These are phyloP conservation scores for Yamadazyma taylorii DNA, from an alignment of 1,139 yeast genomes.

Conservation along the genomic window DNA sequence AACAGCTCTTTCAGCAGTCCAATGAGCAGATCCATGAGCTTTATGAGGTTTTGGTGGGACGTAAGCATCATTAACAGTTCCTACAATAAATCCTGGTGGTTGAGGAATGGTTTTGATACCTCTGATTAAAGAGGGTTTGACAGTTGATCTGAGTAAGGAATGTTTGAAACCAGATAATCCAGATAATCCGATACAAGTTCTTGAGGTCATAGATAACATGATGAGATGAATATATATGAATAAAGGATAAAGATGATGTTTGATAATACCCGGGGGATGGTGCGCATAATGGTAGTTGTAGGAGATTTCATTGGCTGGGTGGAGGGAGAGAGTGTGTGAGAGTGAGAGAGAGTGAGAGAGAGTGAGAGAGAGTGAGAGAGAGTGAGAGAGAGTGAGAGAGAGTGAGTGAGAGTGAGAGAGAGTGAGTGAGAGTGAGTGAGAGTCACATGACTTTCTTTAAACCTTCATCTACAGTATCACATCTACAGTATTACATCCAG, in stretches of 20 bases:
- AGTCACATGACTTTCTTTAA: too few species aligned
- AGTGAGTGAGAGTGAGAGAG: too few species aligned
- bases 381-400: too few species aligned
- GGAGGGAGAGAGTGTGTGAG: conserved; percentile 1
- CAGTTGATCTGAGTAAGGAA: conserved; percentile 7
- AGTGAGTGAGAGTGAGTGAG: too few species aligned
- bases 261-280: conserved; percentile 9
- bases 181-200: conserved; percentile 8
- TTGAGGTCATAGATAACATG: conserved; percentile 10
- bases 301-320: conserved; percentile 11
- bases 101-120: conserved; percentile 48
- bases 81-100: conserved; percentile 69
- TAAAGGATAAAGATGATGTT: background rate
- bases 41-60: conserved; percentile 59
- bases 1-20: conserved; percentile 77
- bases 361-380: too few species aligned
- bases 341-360: too few species aligned
- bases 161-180: conserved; percentile 16
- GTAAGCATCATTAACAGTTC: conserved; percentile 81
- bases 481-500: too few species aligned
- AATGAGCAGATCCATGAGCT: conserved; percentile 82
- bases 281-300: conserved; percentile 11
- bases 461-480: too few species aligned
- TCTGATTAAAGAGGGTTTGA: conserved; percentile 23
- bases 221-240: conserved; percentile 1